phyloP scores from a whole-genome alignment of 1,284 basidiomycete species.

The Phylloboletellus chloephorus region DNA sequence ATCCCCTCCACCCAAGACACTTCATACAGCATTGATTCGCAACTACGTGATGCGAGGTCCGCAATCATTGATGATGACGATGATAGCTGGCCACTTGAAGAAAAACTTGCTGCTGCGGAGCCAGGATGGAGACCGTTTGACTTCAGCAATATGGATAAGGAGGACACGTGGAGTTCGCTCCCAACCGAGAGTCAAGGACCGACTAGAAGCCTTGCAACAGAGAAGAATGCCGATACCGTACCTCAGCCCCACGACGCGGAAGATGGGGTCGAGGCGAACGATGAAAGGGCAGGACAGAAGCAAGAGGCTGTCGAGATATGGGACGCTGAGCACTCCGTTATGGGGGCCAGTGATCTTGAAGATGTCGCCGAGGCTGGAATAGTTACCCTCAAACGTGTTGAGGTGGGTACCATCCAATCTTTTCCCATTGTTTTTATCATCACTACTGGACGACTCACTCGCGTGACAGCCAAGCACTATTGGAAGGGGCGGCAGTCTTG shows the following conservation, averaged over 20 bases:
- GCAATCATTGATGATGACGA: slow-evolving; percentile 50
- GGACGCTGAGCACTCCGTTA: slow-evolving; percentile 30
- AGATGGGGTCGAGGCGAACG: slow-evolving; percentile 7
- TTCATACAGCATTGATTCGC: slow-evolving; percentile 39
- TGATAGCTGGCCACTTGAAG: slow-evolving; percentile 69
- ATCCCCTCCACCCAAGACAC: slow-evolving; percentile 56
- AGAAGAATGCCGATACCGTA: slow-evolving; percentile 11
- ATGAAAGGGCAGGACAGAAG: slow-evolving; percentile 26
- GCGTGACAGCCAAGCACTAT: slow-evolving; percentile 11
- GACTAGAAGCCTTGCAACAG: slow-evolving; percentile 22
- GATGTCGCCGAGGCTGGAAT: slow-evolving; percentile 35
- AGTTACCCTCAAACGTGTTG: slow-evolving; percentile 37
- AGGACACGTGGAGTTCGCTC: slow-evolving; percentile 68
- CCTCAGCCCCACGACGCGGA: slow-evolving; percentile 13
- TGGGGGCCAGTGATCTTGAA: slow-evolving; percentile 39
- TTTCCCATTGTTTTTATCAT: neutral
- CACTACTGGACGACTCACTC: slow-evolving; percentile 3
- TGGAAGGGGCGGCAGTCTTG: slow-evolving; percentile 43
- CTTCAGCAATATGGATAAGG: slow-evolving; percentile 38
- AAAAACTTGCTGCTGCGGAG: slow-evolving; percentile 48
- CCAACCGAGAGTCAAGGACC: slow-evolving; percentile 49
- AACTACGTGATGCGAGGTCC: slow-evolving; percentile 29
- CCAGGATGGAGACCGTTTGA: slow-evolving; percentile 52
- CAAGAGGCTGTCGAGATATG: slow-evolving; percentile 33
- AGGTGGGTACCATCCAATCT: slow-evolving; percentile 28